These are phyloP conservation scores for Artomyces pyxidatus DNA, from an alignment of 768 basidiomycete species.

Conservation along the genomic window DNA sequence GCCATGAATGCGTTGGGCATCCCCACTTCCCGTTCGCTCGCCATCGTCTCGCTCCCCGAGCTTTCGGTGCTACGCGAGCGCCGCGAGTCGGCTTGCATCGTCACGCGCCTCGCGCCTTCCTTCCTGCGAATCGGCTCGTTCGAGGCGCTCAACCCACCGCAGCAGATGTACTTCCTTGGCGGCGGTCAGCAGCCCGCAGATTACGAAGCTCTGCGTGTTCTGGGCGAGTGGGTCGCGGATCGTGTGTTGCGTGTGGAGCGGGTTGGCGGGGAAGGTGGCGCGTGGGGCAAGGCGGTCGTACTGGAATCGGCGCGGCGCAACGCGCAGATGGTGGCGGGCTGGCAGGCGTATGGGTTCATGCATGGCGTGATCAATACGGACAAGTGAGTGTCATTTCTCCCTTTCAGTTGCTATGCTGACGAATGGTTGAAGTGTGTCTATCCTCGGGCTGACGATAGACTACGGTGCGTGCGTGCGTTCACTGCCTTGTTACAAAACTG, in stretches of 20 bases:
- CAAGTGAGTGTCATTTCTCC: slow-evolving; percentile 45
- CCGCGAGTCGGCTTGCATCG: slow-evolving; percentile 61
- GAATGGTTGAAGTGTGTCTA: slow-evolving; percentile 44
- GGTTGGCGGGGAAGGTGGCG: slow-evolving; percentile 28
- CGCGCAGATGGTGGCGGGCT: slow-evolving; percentile 86
- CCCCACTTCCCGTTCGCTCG: slow-evolving; percentile 82
- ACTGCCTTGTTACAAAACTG: background rate
- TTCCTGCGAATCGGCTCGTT: slow-evolving; percentile 92
- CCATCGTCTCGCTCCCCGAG: slow-evolving; percentile 65
- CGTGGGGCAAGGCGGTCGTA: slow-evolving; percentile 66
- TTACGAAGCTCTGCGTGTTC: slow-evolving; percentile 61
- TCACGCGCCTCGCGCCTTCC: slow-evolving; percentile 78
- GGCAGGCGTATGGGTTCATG: slow-evolving; percentile 95
- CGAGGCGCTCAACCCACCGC: slow-evolving; percentile 73
- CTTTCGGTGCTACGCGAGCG: slow-evolving; percentile 73
- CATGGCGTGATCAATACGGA: slow-evolving; percentile 97
- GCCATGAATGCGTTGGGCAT: slow-evolving; percentile 76
- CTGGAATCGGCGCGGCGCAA: slow-evolving; percentile 78
- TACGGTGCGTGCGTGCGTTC: slow-evolving; percentile 38
- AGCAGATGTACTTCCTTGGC: slow-evolving; percentile 57
- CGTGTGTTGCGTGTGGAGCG: slow-evolving; percentile 44
- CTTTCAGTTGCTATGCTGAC: slow-evolving; percentile 5
- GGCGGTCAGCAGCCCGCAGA: slow-evolving; percentile 71
- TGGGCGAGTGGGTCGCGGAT: slow-evolving; percentile 68
- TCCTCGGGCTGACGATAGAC: slow-evolving; percentile 71